Base-by-base conservation (phyloP, 192 early-diverging fungal genomes). In the Piromyces sp. region DNA sequence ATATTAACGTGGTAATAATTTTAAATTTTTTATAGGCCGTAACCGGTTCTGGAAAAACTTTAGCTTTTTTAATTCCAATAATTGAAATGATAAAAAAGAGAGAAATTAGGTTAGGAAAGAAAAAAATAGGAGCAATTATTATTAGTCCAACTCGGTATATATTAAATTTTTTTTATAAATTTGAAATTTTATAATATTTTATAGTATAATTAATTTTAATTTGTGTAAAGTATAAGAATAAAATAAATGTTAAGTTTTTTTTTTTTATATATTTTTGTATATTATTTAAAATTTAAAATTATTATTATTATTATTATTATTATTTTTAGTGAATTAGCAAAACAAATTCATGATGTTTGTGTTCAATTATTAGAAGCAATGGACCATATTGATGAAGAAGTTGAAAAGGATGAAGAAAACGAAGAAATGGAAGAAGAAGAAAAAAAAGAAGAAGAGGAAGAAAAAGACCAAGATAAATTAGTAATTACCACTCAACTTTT, bases 41-140 rank as follows among this genome's bases (percentile, higher is more conserved):
- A 14, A 98, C 97, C 3, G 97, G 97, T 17, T 98, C 97, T 0
- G 97, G 97, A 79, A 98, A 98, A 84, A 98, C 97, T 5, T 88
- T 97, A 13, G 87, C 95, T 12, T 98, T 97, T 87, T 87, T 96
- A 4, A 91, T 97, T 29, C 97, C 97, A 17, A 90, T 96, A 29
- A 89, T 99, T 28, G 96, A 97, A 84, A 95, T 96, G 84, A 19
- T 86, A 92, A 30, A 87, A 90, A 28, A 87, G 88, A 12, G 87
- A 89, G 31, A 80, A 87, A 7, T 85, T 88, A 68, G n/a, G 29
- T 87, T 96, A n/a, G 83, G 85, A 5, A 91, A 90, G 14, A 86
- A 91, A 81, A 92, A 98, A 38, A 90, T 99, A 29, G 96, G 95
- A 12, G 96, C 96, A 13, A 85, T 97, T 3, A 88, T 97, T 5